Conservation (phyloP, 192 early-diverging fungal genomes). For the Chytriomyces confervae region DNA sequence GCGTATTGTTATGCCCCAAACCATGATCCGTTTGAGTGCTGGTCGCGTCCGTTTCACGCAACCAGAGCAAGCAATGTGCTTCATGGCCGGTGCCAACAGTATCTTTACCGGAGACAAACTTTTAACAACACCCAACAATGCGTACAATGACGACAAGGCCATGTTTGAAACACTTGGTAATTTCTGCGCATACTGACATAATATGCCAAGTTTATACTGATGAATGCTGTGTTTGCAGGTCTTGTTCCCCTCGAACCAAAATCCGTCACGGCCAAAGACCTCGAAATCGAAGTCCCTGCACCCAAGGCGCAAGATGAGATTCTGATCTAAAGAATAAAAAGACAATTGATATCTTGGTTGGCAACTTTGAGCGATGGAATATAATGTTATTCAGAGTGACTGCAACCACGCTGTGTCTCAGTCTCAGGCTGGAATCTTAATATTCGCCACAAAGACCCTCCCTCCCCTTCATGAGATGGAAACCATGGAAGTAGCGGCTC, state of each 20-base stretch:
- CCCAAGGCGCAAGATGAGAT: not conserved
- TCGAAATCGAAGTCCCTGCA: not conserved
- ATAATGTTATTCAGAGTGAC: no score
- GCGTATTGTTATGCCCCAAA: slow-evolving; percentile 78
- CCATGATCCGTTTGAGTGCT: slow-evolving; percentile 76
- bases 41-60: slow-evolving; percentile 75
- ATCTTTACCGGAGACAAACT: slow-evolving; percentile 86
- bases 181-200: not conserved
- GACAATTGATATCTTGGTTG: not conserved
- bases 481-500: no score
- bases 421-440: no score
- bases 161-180: slow-evolving; percentile 75
- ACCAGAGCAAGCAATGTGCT: slow-evolving; percentile 76
- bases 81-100: slow-evolving; percentile 83
- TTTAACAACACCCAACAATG: slow-evolving; percentile 82
- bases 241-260: slow-evolving; percentile 26
- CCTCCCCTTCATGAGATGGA: no score
- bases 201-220: not conserved
- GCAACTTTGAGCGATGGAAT: no score
- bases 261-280: not conserved
- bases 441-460: no score
- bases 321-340: not conserved
- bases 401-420: no score
- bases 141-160: slow-evolving; percentile 67
- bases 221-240: not conserved